A percentile compares a stretch with the other conserved stretches of the same genome.
phyloP scores from a whole-genome alignment of 164 flowering plant species.

The Aristolochia contorta region DNA sequence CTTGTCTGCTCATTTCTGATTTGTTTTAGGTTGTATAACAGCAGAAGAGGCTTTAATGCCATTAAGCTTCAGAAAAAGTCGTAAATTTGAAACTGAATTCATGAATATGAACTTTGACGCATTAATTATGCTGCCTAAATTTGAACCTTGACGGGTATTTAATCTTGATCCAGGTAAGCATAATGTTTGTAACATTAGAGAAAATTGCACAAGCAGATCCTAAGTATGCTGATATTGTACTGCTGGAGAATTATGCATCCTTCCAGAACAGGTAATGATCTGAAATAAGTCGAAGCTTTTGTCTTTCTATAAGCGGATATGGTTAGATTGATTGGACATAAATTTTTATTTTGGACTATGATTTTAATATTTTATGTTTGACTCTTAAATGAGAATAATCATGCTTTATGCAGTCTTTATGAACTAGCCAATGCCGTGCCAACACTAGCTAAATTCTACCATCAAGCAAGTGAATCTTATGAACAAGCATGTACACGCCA shows the following conservation, averaged over 20 bases:
- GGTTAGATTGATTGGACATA: background rate
- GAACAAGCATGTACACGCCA: constrained; percentile 96
- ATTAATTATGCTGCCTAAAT: constrained; percentile 1
- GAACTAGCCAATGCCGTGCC: constrained; percentile 97
- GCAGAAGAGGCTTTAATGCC: no score
- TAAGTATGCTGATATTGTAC: constrained; percentile 78
- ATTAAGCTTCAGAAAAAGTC: no score
- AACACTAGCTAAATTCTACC: constrained; percentile 92
- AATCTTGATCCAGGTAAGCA: constrained; percentile 51
- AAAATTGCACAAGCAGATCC: constrained; percentile 84
- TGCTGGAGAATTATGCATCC: constrained; percentile 90
- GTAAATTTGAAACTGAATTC: no score
- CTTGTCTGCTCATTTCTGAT: background rate
- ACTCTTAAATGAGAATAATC: background rate
- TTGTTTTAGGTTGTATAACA: background rate
- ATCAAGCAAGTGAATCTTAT: constrained; percentile 95
- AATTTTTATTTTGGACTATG: background rate
- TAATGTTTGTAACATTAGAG: constrained; percentile 94
- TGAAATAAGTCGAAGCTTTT: background rate
- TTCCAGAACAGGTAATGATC: constrained; percentile 84
- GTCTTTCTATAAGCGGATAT: background rate
- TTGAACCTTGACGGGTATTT: background rate
- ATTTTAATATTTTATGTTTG: background rate
- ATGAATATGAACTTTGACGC: background rate
- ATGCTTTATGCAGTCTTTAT: constrained; percentile 72